phyloP scores from a whole-genome alignment of 2,329 filamentous ascomycete species.

The Aspergillus tanneri region DNA sequence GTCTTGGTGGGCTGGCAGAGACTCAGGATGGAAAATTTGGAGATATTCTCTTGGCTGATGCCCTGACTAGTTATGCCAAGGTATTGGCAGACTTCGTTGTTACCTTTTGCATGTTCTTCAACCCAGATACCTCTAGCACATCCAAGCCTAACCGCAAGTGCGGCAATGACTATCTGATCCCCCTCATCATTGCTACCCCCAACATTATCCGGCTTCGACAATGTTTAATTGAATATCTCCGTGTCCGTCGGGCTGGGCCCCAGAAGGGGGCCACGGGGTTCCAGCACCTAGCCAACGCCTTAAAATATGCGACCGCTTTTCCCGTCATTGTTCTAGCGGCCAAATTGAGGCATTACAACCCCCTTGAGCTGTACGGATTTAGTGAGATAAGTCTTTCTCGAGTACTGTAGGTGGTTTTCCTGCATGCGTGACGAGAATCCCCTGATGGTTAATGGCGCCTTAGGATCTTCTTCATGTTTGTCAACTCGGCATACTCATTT shows the following conservation, averaged over 20 bases:
- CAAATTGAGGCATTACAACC: slow-evolving; percentile 64
- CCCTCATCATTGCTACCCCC: slow-evolving; percentile 78
- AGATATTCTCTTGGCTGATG: slow-evolving; percentile 90
- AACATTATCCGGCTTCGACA: slow-evolving; percentile 85
- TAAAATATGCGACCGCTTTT: slow-evolving; percentile 93
- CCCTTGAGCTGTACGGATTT: slow-evolving; percentile 49
- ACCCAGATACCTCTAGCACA: slow-evolving; percentile 68
- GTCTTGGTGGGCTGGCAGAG: slow-evolving; percentile 81
- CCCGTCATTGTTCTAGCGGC: slow-evolving; percentile 82
- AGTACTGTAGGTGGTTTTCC: slow-evolving; percentile 48
- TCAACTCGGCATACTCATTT: slow-evolving; percentile 94
- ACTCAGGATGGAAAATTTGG: slow-evolving; percentile 89
- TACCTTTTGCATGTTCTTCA: slow-evolving; percentile 86
- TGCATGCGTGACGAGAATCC: background rate
- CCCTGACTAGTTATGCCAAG: slow-evolving; percentile 90
- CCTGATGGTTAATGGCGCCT: background rate
- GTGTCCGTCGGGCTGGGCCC: slow-evolving; percentile 59
- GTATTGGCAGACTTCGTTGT: slow-evolving; percentile 88
- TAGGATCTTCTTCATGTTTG: slow-evolving; percentile 70
- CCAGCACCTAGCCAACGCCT: slow-evolving; percentile 86
- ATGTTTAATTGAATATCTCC: slow-evolving; percentile 82
- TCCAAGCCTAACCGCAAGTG: slow-evolving; percentile 77
- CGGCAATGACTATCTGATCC: slow-evolving; percentile 75
- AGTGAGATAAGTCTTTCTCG: slow-evolving; percentile 57
- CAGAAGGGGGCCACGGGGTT: slow-evolving; percentile 67